phyloP scores from a whole-genome alignment of 208 protist genomes.

The Leishmania mexicana region DNA sequence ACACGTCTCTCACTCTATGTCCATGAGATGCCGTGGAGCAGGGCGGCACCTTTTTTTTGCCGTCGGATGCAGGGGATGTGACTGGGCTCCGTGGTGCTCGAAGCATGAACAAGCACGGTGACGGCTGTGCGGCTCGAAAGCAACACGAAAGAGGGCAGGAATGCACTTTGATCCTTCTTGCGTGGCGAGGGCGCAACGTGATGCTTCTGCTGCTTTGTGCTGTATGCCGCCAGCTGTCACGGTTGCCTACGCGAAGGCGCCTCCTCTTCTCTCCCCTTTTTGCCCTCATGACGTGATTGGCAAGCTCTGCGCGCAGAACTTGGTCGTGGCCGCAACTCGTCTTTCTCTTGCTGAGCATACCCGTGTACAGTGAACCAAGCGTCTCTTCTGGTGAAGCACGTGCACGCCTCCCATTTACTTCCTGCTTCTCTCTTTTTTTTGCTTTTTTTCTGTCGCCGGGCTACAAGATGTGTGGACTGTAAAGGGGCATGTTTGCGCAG shows the following conservation, averaged over 20 bases:
- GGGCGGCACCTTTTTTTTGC: not conserved
- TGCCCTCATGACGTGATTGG: not conserved
- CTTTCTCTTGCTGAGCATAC: not conserved
- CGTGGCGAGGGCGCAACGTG: not conserved
- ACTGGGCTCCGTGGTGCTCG: too few species aligned
- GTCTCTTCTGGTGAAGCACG: not conserved
- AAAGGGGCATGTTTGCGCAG: not conserved
- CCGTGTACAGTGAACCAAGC: not conserved
- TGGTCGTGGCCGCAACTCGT: not conserved
- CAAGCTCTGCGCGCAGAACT: not conserved
- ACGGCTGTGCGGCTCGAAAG: not conserved
- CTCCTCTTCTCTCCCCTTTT: not conserved
- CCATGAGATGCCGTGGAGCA: not conserved
- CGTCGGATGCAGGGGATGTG: not conserved
- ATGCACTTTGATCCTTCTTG: not conserved
- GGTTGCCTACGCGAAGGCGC: not conserved
- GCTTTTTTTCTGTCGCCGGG: not conserved
- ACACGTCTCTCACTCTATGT: not conserved
- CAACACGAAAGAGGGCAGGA: not conserved
- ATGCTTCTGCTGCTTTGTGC: not conserved
- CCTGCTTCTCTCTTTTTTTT: not conserved
- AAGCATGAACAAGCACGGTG: not conserved
- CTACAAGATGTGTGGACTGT: not conserved
- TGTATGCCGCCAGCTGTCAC: not conserved
- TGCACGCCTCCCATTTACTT: not conserved